Base-by-base conservation (phyloP, 176 grass and related monocot genomes). In the Paspalum vaginatum region DNA sequence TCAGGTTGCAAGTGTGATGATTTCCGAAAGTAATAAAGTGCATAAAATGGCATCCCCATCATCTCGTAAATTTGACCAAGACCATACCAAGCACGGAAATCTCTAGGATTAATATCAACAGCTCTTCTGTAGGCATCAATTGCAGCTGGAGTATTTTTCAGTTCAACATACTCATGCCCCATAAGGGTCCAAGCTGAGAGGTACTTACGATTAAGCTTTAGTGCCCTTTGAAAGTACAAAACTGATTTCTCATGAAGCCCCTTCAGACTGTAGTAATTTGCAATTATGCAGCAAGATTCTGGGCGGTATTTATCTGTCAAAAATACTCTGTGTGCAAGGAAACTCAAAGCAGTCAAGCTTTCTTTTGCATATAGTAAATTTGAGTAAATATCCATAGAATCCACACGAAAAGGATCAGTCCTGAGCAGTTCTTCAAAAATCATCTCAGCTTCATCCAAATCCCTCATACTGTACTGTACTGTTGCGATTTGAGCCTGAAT, bases 231-330 rank as follows among this genome's bases (percentile, higher is more conserved):
- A 81, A 95, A 95, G 81, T 99, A 95, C 45, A 93, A 37, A 85
- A 95, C 91, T 62, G 96, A 91, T 81, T 93, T 99, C 71, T 95
- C 97, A 84, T 99, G 97, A 64, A 88, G 93, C 18, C 93, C 97
- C 76, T 96, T 99, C 84, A 99, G 85, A 85, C 97, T 99, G 85
- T 99, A 99, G 76, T 99, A 99, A 79, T 99, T 99, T 81, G 97
- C 97, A 75, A 99, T 99, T 65, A 95, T 93, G 93, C 97, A 99
- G 74, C 97, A 99, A 53, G 92, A 95, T 81, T 99, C 93, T 43
- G 93, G 91, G 24, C 90, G 84, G 67, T 99, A 99, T 84, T 99
- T 99, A 64, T 99, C 97, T 3, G 97, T 99, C 71, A 95, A 87
- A 89, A 95, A 99, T 21, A 99, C 93, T 73, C 90, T 88, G 93